These are phyloP conservation scores for Marchantia paleacea DNA, from an alignment of 225 moss, liverwort and hornwort species.

Conservation along the genomic window DNA sequence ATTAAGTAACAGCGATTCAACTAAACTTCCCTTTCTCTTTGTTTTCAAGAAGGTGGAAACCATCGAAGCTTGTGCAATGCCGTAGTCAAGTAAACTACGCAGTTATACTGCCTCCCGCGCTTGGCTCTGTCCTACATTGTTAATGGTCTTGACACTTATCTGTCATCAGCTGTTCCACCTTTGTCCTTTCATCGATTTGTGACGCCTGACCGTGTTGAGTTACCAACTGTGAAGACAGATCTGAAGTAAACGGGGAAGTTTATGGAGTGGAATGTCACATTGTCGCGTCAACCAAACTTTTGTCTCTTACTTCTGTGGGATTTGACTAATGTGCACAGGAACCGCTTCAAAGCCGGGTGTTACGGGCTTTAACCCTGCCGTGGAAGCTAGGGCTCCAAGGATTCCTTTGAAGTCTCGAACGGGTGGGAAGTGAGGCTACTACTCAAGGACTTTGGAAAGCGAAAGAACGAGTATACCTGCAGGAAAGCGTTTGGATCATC, in stretches of 20 bases:
- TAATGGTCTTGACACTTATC: neutral
- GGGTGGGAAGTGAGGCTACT: constrained; percentile 8
- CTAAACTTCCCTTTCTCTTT: neutral
- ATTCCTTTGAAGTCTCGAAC: constrained; percentile 6
- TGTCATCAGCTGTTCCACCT: neutral
- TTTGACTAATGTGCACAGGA: neutral
- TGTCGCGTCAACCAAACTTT: neutral
- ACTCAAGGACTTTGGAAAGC: neutral
- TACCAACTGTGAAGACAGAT: neutral
- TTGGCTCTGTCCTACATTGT: neutral
- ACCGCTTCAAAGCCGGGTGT: neutral
- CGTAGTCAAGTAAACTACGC: neutral
- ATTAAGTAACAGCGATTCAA: too few relatives aligned
- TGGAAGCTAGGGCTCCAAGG: constrained; percentile 7
- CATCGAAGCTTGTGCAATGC: neutral
- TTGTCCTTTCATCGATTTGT: too few relatives aligned
- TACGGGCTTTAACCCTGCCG: neutral
- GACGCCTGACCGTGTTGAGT: neutral
- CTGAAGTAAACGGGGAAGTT: too few relatives aligned
- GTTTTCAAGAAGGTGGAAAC: neutral
- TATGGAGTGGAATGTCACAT: neutral
- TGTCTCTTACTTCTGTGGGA: neutral
- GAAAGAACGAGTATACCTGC: neutral
- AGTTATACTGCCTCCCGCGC: neutral
- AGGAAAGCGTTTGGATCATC: too few relatives aligned